phyloP scores from a whole-genome alignment of 148 eudicot genomes.

The Persicaria tinctoria region DNA sequence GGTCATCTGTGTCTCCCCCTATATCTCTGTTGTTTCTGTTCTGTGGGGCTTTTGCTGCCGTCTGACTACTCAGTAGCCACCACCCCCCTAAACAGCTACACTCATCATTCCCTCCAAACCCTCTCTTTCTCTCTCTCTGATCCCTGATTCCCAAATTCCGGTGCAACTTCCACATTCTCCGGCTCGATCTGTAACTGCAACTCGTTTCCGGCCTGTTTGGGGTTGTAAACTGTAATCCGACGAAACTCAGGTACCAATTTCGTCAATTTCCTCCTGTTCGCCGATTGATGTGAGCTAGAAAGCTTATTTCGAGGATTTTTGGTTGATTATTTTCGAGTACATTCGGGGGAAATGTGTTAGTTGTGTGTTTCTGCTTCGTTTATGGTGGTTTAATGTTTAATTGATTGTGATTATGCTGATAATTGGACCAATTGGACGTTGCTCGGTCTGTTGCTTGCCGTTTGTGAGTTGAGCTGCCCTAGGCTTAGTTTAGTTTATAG shows the following conservation, averaged over 20 bases:
- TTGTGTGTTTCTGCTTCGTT: background rate
- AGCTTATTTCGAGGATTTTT: background rate
- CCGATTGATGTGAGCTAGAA: background rate
- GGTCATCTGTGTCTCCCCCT: background rate
- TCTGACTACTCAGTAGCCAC: conserved; percentile 9
- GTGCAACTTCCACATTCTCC: conserved; percentile 1
- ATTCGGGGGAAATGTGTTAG: background rate
- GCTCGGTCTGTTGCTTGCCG: background rate
- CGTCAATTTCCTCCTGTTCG: background rate
- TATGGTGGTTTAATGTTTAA: background rate
- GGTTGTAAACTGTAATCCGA: background rate
- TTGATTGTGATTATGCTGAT: conserved; percentile 1
- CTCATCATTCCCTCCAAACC: conserved; percentile 51
- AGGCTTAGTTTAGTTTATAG: background rate
- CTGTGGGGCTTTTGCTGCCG: conserved; percentile 14
- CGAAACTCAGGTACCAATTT: background rate
- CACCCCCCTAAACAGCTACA: conserved; percentile 43
- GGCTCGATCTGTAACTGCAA: conserved; percentile 2
- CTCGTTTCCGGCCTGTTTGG: background rate
- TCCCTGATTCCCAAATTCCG: background rate
- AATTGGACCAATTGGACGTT: background rate
- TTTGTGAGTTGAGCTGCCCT: background rate
- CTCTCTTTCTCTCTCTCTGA: background rate
- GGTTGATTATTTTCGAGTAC: background rate
- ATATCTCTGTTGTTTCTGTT: background rate